Evolutionary conservation across 768 basidiomycete genomes (phyloP), one percentile per base, ranked within the genome.

Genomic region (Tricholoma hemisulphureum): DNA sequence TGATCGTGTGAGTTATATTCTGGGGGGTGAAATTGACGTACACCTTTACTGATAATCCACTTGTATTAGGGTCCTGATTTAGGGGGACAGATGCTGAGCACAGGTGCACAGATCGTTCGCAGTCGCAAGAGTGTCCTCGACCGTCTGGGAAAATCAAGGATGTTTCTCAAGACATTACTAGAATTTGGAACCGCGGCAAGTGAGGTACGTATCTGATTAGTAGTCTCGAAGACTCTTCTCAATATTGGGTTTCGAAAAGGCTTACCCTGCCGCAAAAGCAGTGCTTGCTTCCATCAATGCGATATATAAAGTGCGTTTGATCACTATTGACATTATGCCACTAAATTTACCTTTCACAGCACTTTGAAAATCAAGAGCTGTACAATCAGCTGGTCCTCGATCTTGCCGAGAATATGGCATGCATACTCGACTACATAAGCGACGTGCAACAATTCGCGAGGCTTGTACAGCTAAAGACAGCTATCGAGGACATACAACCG

Each of bases 401-500:
- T 39, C 65, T 70, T 4, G 58, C 63, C 2, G 59, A 60, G 16
- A 58, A 58, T 14, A 69, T 70, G 69, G 64, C 66, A 4, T 16
- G 61, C 4, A 64, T 58, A 8, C 21, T 70, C 9, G 57, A 53
- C 8, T 67, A 61, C 32, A 59, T 70, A 3, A 45, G 63, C 18
- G 65, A 67, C n/a, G 61, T 67, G 1, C 55, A 62, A 26, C 65
- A 70, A 55, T 69, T 70, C 43, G 65, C 63, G 4, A 55, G 58
- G 13, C 37, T 65, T 10, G 32, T 34, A 34, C 32, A n/a, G n/a
- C n/a, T n/a, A n/a, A n/a, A n/a, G n/a, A 34, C 11, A 13, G 32
- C 6, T 3, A 8, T 34, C 14, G 32, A 8, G 14, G 32, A 34
- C 32, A 34, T 34, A 34, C 6, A 34, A 13, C 32, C 32, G 2